phyloP scores from a whole-genome alignment of 768 basidiomycete genomes.

The Macrolepiota dolichaula region DNA sequence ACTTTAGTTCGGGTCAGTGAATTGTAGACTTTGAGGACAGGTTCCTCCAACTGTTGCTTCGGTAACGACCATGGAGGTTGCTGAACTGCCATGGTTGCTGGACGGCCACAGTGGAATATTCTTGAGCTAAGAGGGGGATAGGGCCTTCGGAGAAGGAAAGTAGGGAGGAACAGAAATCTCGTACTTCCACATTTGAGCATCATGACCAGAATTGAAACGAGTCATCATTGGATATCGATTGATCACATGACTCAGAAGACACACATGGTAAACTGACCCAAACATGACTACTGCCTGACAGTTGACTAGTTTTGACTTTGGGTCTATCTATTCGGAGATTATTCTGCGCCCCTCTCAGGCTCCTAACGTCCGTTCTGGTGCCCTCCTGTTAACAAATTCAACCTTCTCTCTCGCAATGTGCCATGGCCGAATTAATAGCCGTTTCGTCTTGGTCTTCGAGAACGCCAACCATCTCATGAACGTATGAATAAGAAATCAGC shows the following conservation, averaged over 20 bases:
- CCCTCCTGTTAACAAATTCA: conserved; percentile 15
- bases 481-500: background rate
- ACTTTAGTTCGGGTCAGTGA: conserved; percentile 92
- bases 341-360: no score
- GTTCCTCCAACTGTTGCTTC: conserved; percentile 42
- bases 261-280: background rate
- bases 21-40: conserved; percentile 84
- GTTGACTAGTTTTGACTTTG: no score
- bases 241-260: conserved; percentile 16
- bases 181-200: conserved; percentile 11
- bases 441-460: no score
- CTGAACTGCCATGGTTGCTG: conserved; percentile 47
- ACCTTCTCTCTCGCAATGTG: background rate
- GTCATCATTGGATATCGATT: conserved; percentile 16
- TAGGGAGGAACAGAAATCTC: conserved; percentile 11
- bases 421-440: no score
- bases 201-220: background rate
- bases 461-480: no score
- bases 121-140: conserved; percentile 2
- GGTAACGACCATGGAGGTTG: conserved; percentile 61
- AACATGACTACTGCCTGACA: background rate
- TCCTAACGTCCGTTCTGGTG: background rate
- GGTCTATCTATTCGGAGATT: no score
- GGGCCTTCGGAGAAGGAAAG: background rate
- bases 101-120: background rate